phyloP scores from a whole-genome alignment of 2,329 filamentous ascomycete genomes.

The Pyrenochaeta sp. region DNA sequence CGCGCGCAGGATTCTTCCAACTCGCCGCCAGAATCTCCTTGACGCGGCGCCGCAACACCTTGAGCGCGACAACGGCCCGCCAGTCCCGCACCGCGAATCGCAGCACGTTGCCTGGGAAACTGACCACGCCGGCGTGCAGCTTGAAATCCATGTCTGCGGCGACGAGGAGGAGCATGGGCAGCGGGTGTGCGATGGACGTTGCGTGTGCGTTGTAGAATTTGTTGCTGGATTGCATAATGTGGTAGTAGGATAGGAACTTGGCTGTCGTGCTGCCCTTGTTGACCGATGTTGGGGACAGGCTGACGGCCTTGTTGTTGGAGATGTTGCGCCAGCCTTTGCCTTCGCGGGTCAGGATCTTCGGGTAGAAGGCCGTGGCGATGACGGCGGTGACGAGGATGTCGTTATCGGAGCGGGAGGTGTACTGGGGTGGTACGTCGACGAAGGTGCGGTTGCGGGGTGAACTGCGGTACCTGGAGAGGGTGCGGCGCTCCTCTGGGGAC shows the following conservation, averaged over 20 bases:
- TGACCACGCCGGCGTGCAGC: conserved; percentile 86
- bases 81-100: conserved; percentile 85
- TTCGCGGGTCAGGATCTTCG: conserved; percentile 85
- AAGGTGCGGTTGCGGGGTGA: conserved; percentile 74
- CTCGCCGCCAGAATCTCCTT: conserved; percentile 76
- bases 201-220: conserved; percentile 82
- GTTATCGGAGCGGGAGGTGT: conserved; percentile 79
- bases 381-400: conserved; percentile 81
- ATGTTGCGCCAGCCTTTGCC: conserved; percentile 89
- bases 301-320: conserved; percentile 89
- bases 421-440: conserved; percentile 79
- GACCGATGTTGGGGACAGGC: conserved; percentile 85
- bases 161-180: conserved; percentile 75
- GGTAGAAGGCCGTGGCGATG: conserved; percentile 94
- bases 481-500: conserved; percentile 73
- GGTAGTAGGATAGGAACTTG: conserved; percentile 91
- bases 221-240: conserved; percentile 92
- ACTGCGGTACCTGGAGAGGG: conserved; percentile 73
- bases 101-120: conserved; percentile 86
- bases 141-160: conserved; percentile 85
- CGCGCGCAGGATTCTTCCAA: conserved; percentile 64
- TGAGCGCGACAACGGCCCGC: conserved; percentile 90
- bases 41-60: conserved; percentile 75
- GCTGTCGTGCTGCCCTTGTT: conserved; percentile 71
- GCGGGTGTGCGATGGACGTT: conserved; percentile 74